Conservation (phyloP, 768 basidiomycete genomes). For the Hygrophorus russula region DNA sequence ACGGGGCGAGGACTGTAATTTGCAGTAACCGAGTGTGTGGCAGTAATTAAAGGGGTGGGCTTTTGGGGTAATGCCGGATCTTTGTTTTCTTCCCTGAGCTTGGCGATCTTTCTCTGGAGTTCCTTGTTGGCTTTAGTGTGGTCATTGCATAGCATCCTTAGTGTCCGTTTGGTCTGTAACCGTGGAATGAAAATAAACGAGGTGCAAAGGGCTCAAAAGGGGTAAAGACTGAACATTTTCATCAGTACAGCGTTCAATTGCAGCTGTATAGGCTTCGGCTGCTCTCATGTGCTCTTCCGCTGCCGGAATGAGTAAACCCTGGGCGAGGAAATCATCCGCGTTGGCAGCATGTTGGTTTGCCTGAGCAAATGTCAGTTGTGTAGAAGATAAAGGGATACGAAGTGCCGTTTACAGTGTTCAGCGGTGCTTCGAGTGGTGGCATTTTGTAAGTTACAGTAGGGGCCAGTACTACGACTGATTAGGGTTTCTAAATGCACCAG, state of each 20-base stretch:
- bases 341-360: slow-evolving; percentile 77
- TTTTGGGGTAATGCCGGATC: slow-evolving; percentile 69
- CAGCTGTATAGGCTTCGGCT: slow-evolving; percentile 62
- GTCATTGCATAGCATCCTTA: slow-evolving; percentile 66
- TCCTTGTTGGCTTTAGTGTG: slow-evolving; percentile 64
- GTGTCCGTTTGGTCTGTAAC: slow-evolving; percentile 64
- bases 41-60: slow-evolving; percentile 16
- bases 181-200: slow-evolving; percentile 6
- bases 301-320: slow-evolving; percentile 62
- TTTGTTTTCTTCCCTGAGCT: slow-evolving; percentile 64
- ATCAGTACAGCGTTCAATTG: slow-evolving; percentile 63
- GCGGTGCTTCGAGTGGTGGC: slow-evolving; percentile 31
- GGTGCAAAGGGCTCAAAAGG: slow-evolving; percentile 7
- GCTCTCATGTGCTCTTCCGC: slow-evolving; percentile 67
- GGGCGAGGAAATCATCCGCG: slow-evolving; percentile 58
- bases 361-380: slow-evolving; percentile 23
- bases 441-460: slow-evolving; percentile 12
- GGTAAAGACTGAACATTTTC: slow-evolving; percentile 42
- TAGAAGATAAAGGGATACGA: background rate
- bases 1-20: slow-evolving; percentile 23
- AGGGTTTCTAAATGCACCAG: no score
- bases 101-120: slow-evolving; percentile 57
- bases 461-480: background rate
- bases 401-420: slow-evolving; percentile 38
- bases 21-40: slow-evolving; percentile 16